Base-by-base conservation (phyloP, 257 asterid species). In the Petrea volubilis region DNA sequence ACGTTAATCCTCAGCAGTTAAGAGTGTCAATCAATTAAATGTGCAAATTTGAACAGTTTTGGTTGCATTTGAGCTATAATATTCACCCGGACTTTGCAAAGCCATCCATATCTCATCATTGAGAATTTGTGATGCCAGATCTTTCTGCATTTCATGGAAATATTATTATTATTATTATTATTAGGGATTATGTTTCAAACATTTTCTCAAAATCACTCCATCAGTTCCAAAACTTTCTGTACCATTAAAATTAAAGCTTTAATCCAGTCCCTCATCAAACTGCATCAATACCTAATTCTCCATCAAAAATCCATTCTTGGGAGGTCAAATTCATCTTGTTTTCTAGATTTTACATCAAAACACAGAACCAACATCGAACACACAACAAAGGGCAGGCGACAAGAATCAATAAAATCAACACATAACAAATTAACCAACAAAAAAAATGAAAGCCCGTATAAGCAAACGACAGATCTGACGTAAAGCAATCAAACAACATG, bases 381-480 rank as follows among this genome's bases (percentile, higher is more conserved):
- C 24, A 12, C 47, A 65, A 65, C 27, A 40, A 51, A 47, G 41
- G 46, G 40, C 64, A 3, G 55, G 66, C 12, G 66, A 13, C 31
- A 20, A 52, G 9, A 70, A 61, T 57, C 20, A 41, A 76, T 4
- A 38, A 21, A 9, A 31, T 10, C 53, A 47, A 29, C 50, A 52
- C 0, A 71, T 21, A 47, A 29, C 13, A 50, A 62, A 28, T 62
- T 8, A 50, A 21, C 18, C 56, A 23, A n/a, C 15, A 10, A 24
- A 47, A 58, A 50, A 7, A 9, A 59, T 0, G 14, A 5, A 33
- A 68, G 11, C 20, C 60, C 17, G 21, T 23, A 12, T 24, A 24
- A 24, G 8, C 10, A 40, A 64, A 18, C 21, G 33, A 52, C 43
- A 59, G 83, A 79, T 84, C 86, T 53, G 72, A 59, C 46, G 36